Base-by-base conservation (phyloP, 495 filamentous ascomycete species). In the Penicillium coprophilum region DNA sequence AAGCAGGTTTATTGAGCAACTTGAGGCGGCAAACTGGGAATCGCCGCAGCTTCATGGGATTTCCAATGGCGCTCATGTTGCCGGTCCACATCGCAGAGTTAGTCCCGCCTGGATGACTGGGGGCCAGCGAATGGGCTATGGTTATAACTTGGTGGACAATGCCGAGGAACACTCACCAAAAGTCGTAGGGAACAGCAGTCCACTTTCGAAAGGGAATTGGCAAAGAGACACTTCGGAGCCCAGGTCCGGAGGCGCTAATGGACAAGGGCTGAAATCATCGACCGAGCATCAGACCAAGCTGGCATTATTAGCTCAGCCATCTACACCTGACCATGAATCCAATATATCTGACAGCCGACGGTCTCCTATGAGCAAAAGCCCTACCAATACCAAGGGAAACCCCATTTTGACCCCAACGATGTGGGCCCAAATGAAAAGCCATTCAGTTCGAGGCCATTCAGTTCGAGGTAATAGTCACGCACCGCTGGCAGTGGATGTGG, bases 51-150 rank as follows among this genome's bases (percentile, higher is more conserved):
- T 15, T 20, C 46, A 53, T 7, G 13, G 40, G 10, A 27, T 12
- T 9, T 32, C 52, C 2, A 56, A 55, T 9, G 56, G 55, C 5
- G 45, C 52, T 8, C 48, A 41, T 21, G 52, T 57, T 21, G 20
- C 38, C 15, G 43, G 23, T 5, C 56, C 64, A 5, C 53, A 66
- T 43, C 70, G 76, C 10, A 75, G 66, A 55, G 62, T 77, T 31
- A 79, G 76, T 53, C 51, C 72, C 19, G 76, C 74, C 12, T 79
- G 76, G 76, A 76, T 79, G 71, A 73, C 76, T 10, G 73, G 64
- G 10, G 76, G 76, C 9, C 68, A 68, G 45, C 72, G 76, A 15
- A 56, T 73, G 38, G 76, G 76, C 0, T 79, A 79, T 57, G 76
- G 76, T 3, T 79, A 77, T 50, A 68, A 59, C 15, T 40, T 71